phyloP scores from a whole-genome alignment of 106 monocot genomes.

The Apostasia shenzhenica region DNA sequence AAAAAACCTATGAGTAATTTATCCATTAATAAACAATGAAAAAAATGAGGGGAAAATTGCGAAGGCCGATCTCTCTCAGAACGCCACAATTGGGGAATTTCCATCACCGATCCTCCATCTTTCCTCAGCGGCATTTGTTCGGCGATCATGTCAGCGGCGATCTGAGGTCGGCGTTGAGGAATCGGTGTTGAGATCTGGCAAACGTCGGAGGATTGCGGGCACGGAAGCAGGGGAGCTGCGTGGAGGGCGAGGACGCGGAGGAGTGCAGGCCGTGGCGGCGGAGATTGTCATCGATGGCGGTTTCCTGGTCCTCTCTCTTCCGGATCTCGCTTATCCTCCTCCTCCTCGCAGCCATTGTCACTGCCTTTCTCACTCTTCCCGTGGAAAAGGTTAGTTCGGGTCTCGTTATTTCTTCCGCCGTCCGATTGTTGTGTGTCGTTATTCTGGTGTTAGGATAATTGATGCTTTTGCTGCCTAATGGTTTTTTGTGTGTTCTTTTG shows the following conservation, averaged over 20 bases:
- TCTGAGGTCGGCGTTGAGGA: neutral
- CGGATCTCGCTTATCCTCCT: constrained; percentile 53
- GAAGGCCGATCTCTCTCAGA: too few species aligned
- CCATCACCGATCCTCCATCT: too few species aligned
- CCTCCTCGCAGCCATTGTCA: constrained; percentile 50
- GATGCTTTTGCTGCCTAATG: neutral
- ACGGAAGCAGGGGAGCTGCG: constrained; percentile 14
- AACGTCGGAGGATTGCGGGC: constrained; percentile 34
- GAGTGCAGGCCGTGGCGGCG: constrained; percentile 58
- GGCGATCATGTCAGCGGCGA: too few species aligned
- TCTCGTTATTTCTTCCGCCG: neutral
- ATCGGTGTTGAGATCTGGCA: constrained; percentile 37
- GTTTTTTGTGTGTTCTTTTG: neutral
- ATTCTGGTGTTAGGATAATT: neutral
- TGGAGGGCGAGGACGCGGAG: constrained; percentile 8
- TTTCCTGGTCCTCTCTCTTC: constrained; percentile 44
- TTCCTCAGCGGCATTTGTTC: too few species aligned
- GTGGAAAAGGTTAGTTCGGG: constrained; percentile 42
- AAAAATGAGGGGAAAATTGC: too few species aligned
- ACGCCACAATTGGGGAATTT: too few species aligned
- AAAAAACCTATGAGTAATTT: too few species aligned
- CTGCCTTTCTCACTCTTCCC: constrained; percentile 56
- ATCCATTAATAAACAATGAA: too few species aligned
- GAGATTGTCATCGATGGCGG: constrained; percentile 50
- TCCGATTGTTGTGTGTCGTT: neutral